Evolutionary conservation across 1,284 basidiomycete species (phyloP), one percentile per base, ranked within the genome.

Genomic region (Papiliotrema nemorosa): DNA sequence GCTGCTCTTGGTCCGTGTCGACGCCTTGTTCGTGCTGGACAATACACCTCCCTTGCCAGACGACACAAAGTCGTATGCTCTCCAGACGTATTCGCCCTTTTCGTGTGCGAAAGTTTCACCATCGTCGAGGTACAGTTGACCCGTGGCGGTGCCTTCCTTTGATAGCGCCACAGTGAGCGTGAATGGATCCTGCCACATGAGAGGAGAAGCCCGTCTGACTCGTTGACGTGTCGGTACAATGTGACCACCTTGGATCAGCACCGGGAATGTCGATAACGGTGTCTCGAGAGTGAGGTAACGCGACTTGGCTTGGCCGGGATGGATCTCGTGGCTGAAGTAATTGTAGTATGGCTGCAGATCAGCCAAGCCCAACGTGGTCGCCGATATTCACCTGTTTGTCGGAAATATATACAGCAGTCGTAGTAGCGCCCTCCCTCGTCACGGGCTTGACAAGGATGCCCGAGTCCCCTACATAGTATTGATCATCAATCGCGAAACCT

Each of bases 91-190:
- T 44, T 91, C 79, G 29, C 94, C 93, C 5, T 81, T 65, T 59
- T 84, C 78, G 74, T 92, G 85, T 1, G 80, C 78, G 73, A 85
- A 97, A 0, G 87, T 84, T 57, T 88, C 87, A 6, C 96, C 94
- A 64, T 98, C 96, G 71, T 98, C 96, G 49, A 96, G 81, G 75
- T 98, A 99, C 34, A 99, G 79, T 69, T 92, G 87, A 31, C 94
- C 94, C 2, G 69, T 67, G 0, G 93, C 92, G 7, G 62, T 67
- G 22, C 83, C 82, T 3, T 79, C 68, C 50, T 84, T 82, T 74
- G 82, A 81, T 20, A 96, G 77, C 0, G 91, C 90, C 22, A 97
- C 79, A 52, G 87, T 83, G 34, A 99, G 81, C 0, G 93, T 97
- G 78, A 96, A 90, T 0, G 96, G 96, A 70, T 99, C 96, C 49